Percentiles rank a stretch among this genome's conserved stretches.
phyloP scores from a whole-genome alignment of 768 basidiomycete genomes.

The Leccinum obscurum region DNA sequence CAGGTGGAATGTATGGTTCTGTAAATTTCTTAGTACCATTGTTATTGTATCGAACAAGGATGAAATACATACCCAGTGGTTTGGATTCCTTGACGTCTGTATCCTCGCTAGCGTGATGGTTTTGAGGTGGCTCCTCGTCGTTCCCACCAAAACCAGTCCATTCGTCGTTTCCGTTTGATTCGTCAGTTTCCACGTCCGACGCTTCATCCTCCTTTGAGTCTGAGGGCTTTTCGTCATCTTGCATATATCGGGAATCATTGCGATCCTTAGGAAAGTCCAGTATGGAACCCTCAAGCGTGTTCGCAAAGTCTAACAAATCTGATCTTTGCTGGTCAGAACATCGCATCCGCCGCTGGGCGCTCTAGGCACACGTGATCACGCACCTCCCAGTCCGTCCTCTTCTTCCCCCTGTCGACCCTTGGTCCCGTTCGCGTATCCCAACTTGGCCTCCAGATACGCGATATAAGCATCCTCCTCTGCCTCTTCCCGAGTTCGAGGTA shows the following conservation, averaged over 20 bases:
- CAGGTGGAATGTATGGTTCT: slow-evolving; percentile 80
- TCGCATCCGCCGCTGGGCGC: background rate
- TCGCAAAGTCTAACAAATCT: slow-evolving; percentile 59
- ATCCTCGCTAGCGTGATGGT: background rate
- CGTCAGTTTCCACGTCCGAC: slow-evolving; percentile 25
- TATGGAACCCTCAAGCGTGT: slow-evolving; percentile 25
- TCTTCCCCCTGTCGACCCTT: slow-evolving; percentile 49
- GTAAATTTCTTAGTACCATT: slow-evolving; percentile 4
- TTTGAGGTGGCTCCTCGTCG: slow-evolving; percentile 2
- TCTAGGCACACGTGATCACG: slow-evolving; percentile 16
- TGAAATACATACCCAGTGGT: slow-evolving; percentile 14
- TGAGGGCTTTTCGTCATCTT: background rate
- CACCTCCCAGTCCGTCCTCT: slow-evolving; percentile 86
- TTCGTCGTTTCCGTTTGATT: slow-evolving; percentile 29
- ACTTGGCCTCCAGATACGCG: slow-evolving; percentile 73
- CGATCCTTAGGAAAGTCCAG: background rate
- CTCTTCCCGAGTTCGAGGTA: slow-evolving; percentile 42
- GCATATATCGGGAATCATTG: background rate
- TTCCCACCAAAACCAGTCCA: slow-evolving; percentile 38
- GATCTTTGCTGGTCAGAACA: no score
- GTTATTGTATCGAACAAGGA: background rate
- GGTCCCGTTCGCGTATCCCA: slow-evolving; percentile 52
- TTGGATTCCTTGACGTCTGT: background rate
- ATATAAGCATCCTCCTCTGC: slow-evolving; percentile 85
- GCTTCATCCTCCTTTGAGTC: slow-evolving; percentile 12